A percentile compares a stretch with the other conserved stretches of the same genome.
Evolutionary conservation across 176 grass and related monocot genomes (phyloP).

Genomic region (Juncus effusus): DNA sequence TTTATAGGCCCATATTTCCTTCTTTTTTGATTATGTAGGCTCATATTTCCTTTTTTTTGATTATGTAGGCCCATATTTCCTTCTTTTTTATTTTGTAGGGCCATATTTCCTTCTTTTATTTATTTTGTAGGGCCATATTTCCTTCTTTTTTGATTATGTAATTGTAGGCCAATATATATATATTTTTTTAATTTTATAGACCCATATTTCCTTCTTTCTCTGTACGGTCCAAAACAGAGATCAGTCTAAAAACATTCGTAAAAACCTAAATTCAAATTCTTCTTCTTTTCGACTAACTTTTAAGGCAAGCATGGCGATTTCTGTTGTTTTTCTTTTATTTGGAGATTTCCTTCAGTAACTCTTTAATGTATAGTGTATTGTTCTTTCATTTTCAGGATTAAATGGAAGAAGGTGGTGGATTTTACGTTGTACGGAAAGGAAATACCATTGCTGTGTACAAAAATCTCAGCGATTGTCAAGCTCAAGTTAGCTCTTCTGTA

Average conservation of each 20-base stretch:
- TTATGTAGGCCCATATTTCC: no score
- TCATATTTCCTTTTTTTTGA: no score
- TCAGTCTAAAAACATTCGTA: no score
- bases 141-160: no score
- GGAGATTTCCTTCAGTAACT: background rate
- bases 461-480: slow-evolving; percentile 64
- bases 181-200: no score
- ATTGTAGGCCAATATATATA: no score
- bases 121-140: no score
- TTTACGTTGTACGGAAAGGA: slow-evolving; percentile 78
- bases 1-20: no score
- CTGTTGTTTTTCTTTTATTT: no score
- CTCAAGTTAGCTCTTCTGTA: slow-evolving; percentile 80
- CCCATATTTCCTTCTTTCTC: background rate
- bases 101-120: no score
- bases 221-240: background rate
- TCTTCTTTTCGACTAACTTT: background rate
- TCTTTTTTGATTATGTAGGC: no score
- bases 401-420: slow-evolving; percentile 35
- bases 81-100: no score
- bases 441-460: slow-evolving; percentile 58
- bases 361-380: background rate
- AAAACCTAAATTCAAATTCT: background rate
- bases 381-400: slow-evolving; percentile 22
- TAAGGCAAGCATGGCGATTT: background rate